These are phyloP conservation scores for Sedum album DNA, from an alignment of 164 flowering plant species.

Conservation along the genomic window DNA sequence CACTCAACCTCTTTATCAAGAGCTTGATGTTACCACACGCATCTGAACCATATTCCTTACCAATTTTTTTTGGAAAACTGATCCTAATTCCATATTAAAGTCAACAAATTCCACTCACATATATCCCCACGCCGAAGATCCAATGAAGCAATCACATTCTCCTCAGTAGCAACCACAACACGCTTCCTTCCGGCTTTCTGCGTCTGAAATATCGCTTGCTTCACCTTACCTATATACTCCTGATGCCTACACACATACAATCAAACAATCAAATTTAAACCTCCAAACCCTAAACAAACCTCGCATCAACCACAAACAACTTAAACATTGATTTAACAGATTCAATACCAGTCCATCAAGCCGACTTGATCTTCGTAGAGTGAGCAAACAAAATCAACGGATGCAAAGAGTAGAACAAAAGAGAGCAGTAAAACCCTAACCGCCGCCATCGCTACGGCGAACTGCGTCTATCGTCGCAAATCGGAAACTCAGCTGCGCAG, in stretches of 20 bases:
- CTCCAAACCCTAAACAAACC: background rate
- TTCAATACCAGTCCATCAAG: conserved; percentile 93
- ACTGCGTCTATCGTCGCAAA: conserved; percentile 1
- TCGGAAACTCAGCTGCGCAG: background rate
- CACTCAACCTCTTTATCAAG: too few species aligned
- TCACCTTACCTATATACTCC: conserved; percentile 85
- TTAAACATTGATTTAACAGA: too few species aligned
- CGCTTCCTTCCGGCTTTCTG: conserved; percentile 89
- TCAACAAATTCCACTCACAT: conserved; percentile 41
- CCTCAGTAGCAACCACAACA: conserved; percentile 84
- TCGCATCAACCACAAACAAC: too few species aligned
- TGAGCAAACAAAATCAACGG: conserved; percentile 22
- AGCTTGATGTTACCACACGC: too few species aligned
- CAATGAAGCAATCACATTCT: conserved; percentile 88
- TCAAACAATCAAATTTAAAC: background rate
- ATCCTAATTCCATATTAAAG: background rate
- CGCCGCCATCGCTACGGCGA: conserved; percentile 57
- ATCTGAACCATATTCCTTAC: too few species aligned
- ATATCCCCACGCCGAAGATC: conserved; percentile 93
- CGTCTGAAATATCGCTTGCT: conserved; percentile 86
- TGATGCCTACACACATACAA: conserved; percentile 54
- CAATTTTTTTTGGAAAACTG: too few species aligned
- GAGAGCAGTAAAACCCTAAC: conserved; percentile 34
- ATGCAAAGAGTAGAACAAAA: conserved; percentile 22
- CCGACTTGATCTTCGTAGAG: conserved; percentile 93